A percentile compares a stretch with the other conserved stretches of the same genome.
These are phyloP conservation scores for Phymatotrichopsis omnivora DNA, from an alignment of 2,329 filamentous ascomycete species.

Conservation along the genomic window DNA sequence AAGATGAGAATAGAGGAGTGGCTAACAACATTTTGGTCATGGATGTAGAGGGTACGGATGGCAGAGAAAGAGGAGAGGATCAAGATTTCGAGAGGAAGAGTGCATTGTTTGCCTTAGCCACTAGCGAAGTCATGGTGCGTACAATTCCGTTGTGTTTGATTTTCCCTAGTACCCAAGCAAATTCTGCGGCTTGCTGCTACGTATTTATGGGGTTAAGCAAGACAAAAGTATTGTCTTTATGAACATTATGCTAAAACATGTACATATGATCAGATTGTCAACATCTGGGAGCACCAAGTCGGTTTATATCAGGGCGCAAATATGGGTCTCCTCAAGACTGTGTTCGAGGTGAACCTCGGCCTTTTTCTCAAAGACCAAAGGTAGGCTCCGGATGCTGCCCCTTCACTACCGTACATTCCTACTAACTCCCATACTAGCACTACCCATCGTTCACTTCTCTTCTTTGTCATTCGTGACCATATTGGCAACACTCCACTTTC, in stretches of 20 bases:
- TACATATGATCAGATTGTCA: constrained; percentile 54
- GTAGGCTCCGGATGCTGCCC: constrained; percentile 50
- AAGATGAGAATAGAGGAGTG: constrained; percentile 52
- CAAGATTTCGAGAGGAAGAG: constrained; percentile 99
- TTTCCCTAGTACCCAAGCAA: not conserved
- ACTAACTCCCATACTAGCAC: constrained; percentile 45
- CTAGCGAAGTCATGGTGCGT: constrained; percentile 70
- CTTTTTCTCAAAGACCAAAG: constrained; percentile 92
- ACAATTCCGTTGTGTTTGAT: constrained; percentile 8
- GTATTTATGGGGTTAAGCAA: not conserved
- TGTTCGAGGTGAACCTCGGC: constrained; percentile 97
- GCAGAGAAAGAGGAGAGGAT: constrained; percentile 89
- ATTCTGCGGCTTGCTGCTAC: no score
- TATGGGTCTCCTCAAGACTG: constrained; percentile 96
- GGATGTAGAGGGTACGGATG: constrained; percentile 98
- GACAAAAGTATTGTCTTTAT: not conserved
- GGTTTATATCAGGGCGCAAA: constrained; percentile 97
- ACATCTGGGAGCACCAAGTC: constrained; percentile 99
- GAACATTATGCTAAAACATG: constrained; percentile 7
- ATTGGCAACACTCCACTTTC: constrained; percentile 81
- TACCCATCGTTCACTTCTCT: constrained; percentile 79
- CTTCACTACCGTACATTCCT: constrained; percentile 4
- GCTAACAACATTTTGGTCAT: constrained; percentile 97
- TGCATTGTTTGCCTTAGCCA: constrained; percentile 90
- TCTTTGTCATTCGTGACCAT: constrained; percentile 98